Evolutionary conservation across 192 early-diverging fungal genomes (phyloP).

Genomic region (Coemansia sp.): DNA sequence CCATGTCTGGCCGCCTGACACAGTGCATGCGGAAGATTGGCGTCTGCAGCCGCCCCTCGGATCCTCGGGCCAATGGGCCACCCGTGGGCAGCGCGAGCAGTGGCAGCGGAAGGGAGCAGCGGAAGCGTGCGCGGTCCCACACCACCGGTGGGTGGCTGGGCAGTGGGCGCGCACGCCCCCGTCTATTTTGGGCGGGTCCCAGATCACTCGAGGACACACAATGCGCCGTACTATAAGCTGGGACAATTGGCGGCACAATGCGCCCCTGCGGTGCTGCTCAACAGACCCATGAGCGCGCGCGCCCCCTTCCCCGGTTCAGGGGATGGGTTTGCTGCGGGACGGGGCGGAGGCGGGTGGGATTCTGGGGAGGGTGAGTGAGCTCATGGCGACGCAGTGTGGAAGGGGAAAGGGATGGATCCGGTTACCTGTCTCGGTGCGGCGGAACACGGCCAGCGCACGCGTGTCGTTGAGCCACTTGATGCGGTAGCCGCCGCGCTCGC

Average conservation of each 20-base stretch:
- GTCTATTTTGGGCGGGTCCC: neutral
- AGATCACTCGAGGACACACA: neutral
- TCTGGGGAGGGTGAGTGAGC: too few relatives aligned
- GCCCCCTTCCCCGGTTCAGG: neutral
- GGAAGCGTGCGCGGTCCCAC: too few relatives aligned
- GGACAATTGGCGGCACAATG: neutral
- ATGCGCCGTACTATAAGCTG: neutral
- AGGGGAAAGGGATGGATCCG: neutral
- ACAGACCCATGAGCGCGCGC: neutral
- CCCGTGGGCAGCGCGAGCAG: too few relatives aligned
- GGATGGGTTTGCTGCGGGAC: too few relatives aligned
- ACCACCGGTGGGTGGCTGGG: neutral
- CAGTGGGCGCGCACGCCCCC: neutral
- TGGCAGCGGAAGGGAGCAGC: too few relatives aligned
- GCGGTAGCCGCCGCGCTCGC: slow-evolving; percentile 51
- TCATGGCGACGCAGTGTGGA: too few relatives aligned
- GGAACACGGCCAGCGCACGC: slow-evolving; percentile 51
- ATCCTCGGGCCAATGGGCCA: slow-evolving; percentile 9
- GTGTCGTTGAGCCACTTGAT: slow-evolving; percentile 55
- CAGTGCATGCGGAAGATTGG: slow-evolving; percentile 5
- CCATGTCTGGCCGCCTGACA: neutral
- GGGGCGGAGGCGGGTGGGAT: too few relatives aligned
- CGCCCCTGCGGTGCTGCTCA: neutral
- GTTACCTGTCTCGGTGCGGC: slow-evolving; percentile 49
- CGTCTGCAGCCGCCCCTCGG: neutral